Base-by-base conservation (phyloP, 176 grass and related monocot species). In the Poa annua region DNA sequence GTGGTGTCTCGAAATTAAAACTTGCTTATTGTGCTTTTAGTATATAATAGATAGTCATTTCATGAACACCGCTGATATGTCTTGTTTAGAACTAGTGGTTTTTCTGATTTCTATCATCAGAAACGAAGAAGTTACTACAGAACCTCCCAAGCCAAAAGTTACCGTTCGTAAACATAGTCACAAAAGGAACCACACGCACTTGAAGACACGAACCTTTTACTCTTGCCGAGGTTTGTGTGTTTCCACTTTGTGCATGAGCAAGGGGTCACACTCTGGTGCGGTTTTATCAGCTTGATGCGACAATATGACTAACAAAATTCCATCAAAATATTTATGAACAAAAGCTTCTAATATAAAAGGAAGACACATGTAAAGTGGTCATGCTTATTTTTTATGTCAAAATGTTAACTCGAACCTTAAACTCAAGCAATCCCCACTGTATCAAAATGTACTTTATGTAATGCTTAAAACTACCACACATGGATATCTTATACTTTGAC, bases 401-500 rank as follows among this genome's bases (percentile, higher is more conserved):
- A 86, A 86, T n/a, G n/a, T 83, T 78, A 53, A 54, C 55, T 63
- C 13, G 5, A 41, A 20, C 78, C 74, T 83, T 21, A 72, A 75
- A 39, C 59, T 80, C 49, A 19, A 39, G 65, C 29, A 77, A 79
- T 16, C 10, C 15, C 15, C 26, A 84, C 59, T 32, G 75, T 74
- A 84, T 75, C 48, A 38, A 9, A 49, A 77, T 65, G 38, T 45
- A 29, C 11, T 45, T 60, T 66, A 71, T 68, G 60, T 80, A 80
- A 84, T 68, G 49, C 59, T 67, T 69, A 88, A 88, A 88, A 76
- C 81, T 62, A 76, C 61, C 53, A 42, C 13, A 42, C 9, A 33
- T 67, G 63, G 24, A 34, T 74, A 42, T 70, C 25, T 76, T 64
- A 16, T 48, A 25, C 48, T 26, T 48, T 26, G 69, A 48, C 69